Evolutionary conservation across 352 stramenopile genomes (phyloP), one percentile per base, ranked within the genome.

Genomic region (Pythium pyrilobum): DNA sequence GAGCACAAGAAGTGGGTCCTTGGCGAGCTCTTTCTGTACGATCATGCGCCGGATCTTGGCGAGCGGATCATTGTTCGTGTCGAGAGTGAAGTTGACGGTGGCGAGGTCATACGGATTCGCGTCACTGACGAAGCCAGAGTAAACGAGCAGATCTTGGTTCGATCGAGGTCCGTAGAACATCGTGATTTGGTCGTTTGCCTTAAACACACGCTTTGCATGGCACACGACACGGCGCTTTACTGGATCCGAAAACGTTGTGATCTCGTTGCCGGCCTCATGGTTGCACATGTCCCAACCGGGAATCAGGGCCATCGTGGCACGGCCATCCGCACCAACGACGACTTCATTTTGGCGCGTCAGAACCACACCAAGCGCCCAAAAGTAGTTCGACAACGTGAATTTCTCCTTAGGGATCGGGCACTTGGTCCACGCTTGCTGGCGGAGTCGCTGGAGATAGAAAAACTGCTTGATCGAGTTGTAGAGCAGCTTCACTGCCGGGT

Each of bases 401-500:
- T 58, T 44, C 1, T 66, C 42, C 24, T 55, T 33, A 5, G 69
- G 59, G 5, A 76, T 69, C 3, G 63, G 61, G 21, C 53, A 65
- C 16, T 54, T 45, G 24, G 49, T 21, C 49, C 62, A 67, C 2
- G 50, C 43, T 32, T 67, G 31, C 10, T 70, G 49, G 13, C 71
- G 42, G 25, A 69, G 48, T 20, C 49, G 49, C 31, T 65, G 62
- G 16, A 85, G 43, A 57, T 86, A 81, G 34, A 67, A 68, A 44
- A 79, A 86, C 51, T 82, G 72, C 45, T 81, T 81, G 67, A 86
- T 72, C 23, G 65, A 67, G 50, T 82, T 86, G 67, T 77, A 80
- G 24, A 82, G 42, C 5, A 81, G 48, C 52, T 77, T 72, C 31
- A 77, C 61, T 2, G 71, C 69, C 15, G 69, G 62, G 2, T 62